Evolutionary conservation across 1,284 basidiomycete species (phyloP).

Genomic region (Meripilus lineatus): DNA sequence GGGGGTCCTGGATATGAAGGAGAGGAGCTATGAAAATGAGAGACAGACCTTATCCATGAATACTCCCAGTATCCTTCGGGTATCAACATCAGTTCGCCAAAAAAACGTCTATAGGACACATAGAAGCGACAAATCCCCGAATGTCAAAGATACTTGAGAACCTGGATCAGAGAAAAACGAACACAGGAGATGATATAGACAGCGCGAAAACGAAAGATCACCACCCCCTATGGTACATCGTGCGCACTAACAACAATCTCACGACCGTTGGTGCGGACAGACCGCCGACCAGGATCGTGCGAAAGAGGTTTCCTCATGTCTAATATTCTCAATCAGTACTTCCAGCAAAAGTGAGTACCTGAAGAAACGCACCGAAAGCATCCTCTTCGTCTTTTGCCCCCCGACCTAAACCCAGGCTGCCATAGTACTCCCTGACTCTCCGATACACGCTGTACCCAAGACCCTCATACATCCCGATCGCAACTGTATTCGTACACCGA

Average conservation of each 20-base stretch:
- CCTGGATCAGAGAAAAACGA: not conserved
- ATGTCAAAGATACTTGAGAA: not conserved
- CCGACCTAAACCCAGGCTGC: slow-evolving; percentile 62
- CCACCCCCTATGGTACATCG: slow-evolving; percentile 49
- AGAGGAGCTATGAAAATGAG: too few relatives aligned
- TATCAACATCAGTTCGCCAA: too few relatives aligned
- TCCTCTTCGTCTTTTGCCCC: slow-evolving; percentile 81
- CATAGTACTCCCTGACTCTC: slow-evolving; percentile 84
- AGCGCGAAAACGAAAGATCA: not conserved
- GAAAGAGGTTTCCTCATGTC: slow-evolving; percentile 87
- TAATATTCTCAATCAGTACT: slow-evolving; percentile 26
- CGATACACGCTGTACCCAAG: slow-evolving; percentile 87
- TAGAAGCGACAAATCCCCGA: not conserved
- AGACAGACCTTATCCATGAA: too few relatives aligned
- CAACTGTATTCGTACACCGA: slow-evolving; percentile 73
- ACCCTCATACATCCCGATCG: slow-evolving; percentile 81
- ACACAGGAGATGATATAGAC: not conserved
- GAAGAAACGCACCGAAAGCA: slow-evolving; percentile 70
- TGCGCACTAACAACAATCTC: slow-evolving; percentile 70
- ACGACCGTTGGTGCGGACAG: slow-evolving; percentile 65
- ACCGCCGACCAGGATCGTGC: slow-evolving; percentile 56
- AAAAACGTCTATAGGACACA: too few relatives aligned
- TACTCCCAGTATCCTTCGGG: too few relatives aligned
- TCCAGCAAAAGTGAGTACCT: not conserved
- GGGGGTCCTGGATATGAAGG: too few relatives aligned